These are phyloP conservation scores for Peronospora tabacina DNA, from an alignment of 352 stramenopile species.

Conservation along the genomic window DNA sequence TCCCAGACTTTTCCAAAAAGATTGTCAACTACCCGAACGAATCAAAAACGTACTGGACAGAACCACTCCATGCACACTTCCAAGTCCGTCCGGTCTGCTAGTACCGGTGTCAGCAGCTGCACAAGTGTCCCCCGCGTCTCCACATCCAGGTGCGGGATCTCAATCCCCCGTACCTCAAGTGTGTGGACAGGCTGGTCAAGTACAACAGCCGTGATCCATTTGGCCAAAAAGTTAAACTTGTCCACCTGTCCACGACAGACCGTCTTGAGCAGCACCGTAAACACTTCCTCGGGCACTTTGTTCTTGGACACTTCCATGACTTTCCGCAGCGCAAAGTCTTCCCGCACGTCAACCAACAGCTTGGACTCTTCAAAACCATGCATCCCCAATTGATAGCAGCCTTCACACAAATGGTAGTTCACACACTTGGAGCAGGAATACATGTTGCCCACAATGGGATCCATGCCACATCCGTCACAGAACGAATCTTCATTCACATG, in stretches of 20 bases:
- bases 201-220: slow-evolving; percentile 79
- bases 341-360: slow-evolving; percentile 62
- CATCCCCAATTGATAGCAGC: slow-evolving; percentile 77
- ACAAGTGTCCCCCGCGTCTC: slow-evolving; percentile 70
- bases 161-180: slow-evolving; percentile 73
- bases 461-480: slow-evolving; percentile 86
- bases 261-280: slow-evolving; percentile 73
- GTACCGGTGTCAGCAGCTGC: slow-evolving; percentile 68
- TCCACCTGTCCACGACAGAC: slow-evolving; percentile 79
- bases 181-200: slow-evolving; percentile 54
- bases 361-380: slow-evolving; percentile 80
- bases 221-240: slow-evolving; percentile 86
- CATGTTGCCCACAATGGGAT: slow-evolving; percentile 84
- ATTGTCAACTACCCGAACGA: not conserved
- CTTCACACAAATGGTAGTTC: slow-evolving; percentile 79
- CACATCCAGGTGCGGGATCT: slow-evolving; percentile 69
- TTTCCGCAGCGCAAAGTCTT: slow-evolving; percentile 76
- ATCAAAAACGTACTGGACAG: slow-evolving; percentile 40
- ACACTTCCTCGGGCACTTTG: slow-evolving; percentile 76
- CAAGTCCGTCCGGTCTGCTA: slow-evolving; percentile 73
- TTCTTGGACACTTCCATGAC: slow-evolving; percentile 69
- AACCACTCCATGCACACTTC: slow-evolving; percentile 88
- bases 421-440: slow-evolving; percentile 83
- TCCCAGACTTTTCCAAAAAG: slow-evolving; percentile 3
- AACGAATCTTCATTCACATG: slow-evolving; percentile 86